phyloP scores from a whole-genome alignment of 2,329 filamentous ascomycete species.

The Verticillium albo-atrum region DNA sequence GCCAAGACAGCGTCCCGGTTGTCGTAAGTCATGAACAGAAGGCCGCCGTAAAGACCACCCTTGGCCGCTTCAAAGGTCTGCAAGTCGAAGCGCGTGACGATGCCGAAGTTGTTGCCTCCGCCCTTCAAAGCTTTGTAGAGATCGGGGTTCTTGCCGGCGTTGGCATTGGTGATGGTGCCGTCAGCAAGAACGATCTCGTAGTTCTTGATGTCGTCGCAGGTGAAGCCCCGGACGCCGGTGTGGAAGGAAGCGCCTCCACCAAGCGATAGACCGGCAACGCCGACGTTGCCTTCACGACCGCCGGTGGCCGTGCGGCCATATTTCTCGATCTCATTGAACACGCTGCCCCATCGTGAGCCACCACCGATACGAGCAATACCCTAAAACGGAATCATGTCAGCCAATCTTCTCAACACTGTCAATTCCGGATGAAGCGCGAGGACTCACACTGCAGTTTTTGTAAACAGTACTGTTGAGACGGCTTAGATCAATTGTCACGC shows the following conservation, averaged over 20 bases:
- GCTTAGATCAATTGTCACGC: slow-evolving; percentile 33
- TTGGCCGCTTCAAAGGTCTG: not conserved
- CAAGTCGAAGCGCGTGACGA: slow-evolving; percentile 20
- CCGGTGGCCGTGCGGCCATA: not conserved
- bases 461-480: slow-evolving; percentile 20
- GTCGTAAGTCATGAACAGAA: slow-evolving; percentile 1
- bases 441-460: not conserved
- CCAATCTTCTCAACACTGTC: not conserved
- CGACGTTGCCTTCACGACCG: slow-evolving; percentile 14
- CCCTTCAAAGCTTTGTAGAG: slow-evolving; percentile 40
- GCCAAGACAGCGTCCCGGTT: not conserved
- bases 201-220: slow-evolving; percentile 32
- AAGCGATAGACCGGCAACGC: slow-evolving; percentile 22
- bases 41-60: not conserved
- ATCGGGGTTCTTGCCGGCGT: slow-evolving; percentile 26
- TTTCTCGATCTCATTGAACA: not conserved
- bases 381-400: not conserved
- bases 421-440: not conserved
- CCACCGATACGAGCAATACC: not conserved
- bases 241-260: slow-evolving; percentile 20
- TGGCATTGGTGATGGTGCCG: slow-evolving; percentile 34
- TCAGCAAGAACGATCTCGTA: slow-evolving; percentile 38
- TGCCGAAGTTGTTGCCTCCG: slow-evolving; percentile 42
- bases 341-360: slow-evolving; percentile 4
- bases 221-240: slow-evolving; percentile 24